Evolutionary conservation across 495 filamentous ascomycete species (phyloP), one percentile per base, ranked within the genome.

Genomic region (Penicillium verhagenii): DNA sequence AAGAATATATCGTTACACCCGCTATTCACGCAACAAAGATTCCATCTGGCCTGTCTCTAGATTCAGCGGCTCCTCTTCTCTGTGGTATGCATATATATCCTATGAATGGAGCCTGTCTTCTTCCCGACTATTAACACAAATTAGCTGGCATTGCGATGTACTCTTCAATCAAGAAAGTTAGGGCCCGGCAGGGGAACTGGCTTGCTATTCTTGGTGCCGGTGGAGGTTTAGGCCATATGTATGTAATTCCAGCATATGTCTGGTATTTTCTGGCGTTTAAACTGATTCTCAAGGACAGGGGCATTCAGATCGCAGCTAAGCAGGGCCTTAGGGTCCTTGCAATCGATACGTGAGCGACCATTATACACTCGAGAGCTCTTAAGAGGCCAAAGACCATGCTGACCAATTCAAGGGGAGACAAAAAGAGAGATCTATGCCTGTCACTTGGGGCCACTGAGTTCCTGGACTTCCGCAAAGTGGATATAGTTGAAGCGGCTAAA

Each of bases 121-220:
- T 35, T 3, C 0, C 16, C 1, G 2, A n/a, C 14, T 14, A n/a
- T 48, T 63, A 25, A 63, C 40, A 2, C 9, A 31, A 4, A 11
- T 1, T 35, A 70, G 73, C 74, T 44, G 74, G 74, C 11, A 74
- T 78, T 33, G 71, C 73, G 7, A 76, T 76, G 74, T 78, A 75
- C 50, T 75, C 72, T n/a, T 75, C 74, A 7, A 75, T 78, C 45
- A 68, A 70, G 52, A 76, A 75, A 52, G 71, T 72, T 6, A 75
- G 69, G 31, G 61, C 72, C 24, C 64, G 69, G 18, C 63, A 68
- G 2, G 74, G 72, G 20, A 65, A 78, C 42, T 78, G 67, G 65
- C 61, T 78, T 26, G 71, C 68, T 33, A 67, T 78, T 8, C 57
- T 72, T 18, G 74, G 74, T 25, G 74, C 74, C 18, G 74, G 74